Evolutionary conservation across 2,329 filamentous ascomycete species (phyloP).

Genomic region (Akanthomyces uredinophilus): DNA sequence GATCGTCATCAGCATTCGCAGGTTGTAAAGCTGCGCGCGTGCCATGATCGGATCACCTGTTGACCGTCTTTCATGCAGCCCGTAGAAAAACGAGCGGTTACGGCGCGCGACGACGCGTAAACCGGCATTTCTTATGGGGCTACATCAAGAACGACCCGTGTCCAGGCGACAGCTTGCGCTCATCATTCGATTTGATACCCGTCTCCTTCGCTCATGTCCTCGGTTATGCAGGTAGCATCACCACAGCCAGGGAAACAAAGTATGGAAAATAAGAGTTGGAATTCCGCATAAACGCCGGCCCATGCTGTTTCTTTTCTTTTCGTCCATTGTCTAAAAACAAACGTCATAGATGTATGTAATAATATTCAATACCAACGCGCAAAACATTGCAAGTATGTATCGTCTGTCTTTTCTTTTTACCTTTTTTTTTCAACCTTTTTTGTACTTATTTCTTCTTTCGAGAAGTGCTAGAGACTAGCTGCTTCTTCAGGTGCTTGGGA

Average conservation of each 20-base stretch:
- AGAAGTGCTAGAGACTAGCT: conserved; percentile 60
- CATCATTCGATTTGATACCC: conserved; percentile 41
- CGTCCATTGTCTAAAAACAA: neutral
- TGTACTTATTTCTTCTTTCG: conserved; percentile 53
- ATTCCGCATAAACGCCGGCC: conserved; percentile 11
- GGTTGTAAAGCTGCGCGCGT: conserved; percentile 15
- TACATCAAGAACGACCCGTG: conserved; percentile 14
- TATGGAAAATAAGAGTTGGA: neutral
- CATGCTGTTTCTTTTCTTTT: neutral
- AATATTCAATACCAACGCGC: neutral
- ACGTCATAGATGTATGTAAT: neutral
- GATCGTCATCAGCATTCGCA: conserved; percentile 40
- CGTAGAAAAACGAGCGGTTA: conserved; percentile 33
- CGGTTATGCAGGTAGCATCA: neutral
- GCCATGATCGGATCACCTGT: conserved; percentile 33
- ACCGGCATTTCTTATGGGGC: conserved; percentile 18
- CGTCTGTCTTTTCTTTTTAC: conserved; percentile 11
- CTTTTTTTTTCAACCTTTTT: conserved; percentile 21
- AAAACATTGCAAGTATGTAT: conserved; percentile 10
- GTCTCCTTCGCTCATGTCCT: neutral
- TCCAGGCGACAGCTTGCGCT: conserved; percentile 32
- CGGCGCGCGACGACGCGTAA: conserved; percentile 22
- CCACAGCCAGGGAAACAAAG: neutral
- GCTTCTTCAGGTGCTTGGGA: conserved; percentile 94
- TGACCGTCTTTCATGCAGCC: conserved; percentile 16